Evolutionary conservation across 352 stramenopile genomes (phyloP), one percentile per base, ranked within the genome.

Genomic region (Phytophthora litchii): DNA sequence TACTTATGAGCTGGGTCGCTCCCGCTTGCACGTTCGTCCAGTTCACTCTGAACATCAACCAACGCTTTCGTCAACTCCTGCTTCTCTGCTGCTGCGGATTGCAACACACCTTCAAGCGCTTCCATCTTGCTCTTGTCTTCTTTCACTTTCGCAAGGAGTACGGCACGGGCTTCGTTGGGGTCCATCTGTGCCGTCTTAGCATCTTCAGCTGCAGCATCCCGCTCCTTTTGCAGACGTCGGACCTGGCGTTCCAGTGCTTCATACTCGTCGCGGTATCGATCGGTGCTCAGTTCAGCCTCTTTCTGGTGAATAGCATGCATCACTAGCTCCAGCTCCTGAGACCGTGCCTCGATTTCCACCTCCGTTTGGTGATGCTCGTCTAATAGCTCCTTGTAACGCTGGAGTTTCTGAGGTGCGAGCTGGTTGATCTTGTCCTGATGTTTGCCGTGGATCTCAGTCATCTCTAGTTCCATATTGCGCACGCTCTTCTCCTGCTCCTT

Each of bases 361-460:
- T 96, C 82, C n/a, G 58, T 80, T 27, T 86, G 67, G 23, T 87
- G 74, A 51, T 92, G 74, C 59, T 95, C 83, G 32, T 87, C 78
- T 3, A 92, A 64, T 29, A 92, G 38, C 35, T 86, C 77, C 23
- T 86, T 75, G 80, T 96, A 97, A 16, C 78, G 71, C 31, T 90
- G 59, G 12, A 96, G 70, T 61, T 95, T 93, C 12, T 88, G 76
- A n/a, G 91, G 85, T 25, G 89, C 90, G 9, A 97, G 69, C 29
- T 92, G 73, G 54, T 96, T 95, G 64, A 97, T 95, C 67, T 95
- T 94, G 32, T 83, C 78, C 50, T 96, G 73, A 32, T 92, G 82
- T 54, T 91, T 83, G 40, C 75, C 68, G 49, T 92, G 88, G 41
- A 96, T 83, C 34, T 91, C 70, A 29, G 78, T 72, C 55, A 92